Base-by-base conservation (phyloP, 2,329 filamentous ascomycete species). In the Akanthomyces dipterigenus region DNA sequence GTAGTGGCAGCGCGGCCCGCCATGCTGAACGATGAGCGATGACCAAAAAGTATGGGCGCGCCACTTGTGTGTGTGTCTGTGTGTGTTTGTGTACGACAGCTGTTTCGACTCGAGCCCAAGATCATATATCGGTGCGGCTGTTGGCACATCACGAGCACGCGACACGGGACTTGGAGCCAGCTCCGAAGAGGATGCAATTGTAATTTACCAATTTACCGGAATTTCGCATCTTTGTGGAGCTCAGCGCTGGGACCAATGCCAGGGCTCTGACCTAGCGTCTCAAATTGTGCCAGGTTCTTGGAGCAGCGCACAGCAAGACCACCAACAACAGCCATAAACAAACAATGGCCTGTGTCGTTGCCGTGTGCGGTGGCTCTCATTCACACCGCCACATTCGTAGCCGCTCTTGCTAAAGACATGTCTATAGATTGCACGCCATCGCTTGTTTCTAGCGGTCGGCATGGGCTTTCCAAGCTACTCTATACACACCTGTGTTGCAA, bases 261-360 rank as follows among this genome's bases (percentile, higher is more conserved):
- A 59, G 55, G 55, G 55, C 46, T 59, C 36, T 59, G 36, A 59
- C 55, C 55, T 59, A 59, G 55, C 55, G 55, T 51, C 55, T 59
- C 55, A 59, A 40, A 50, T 38, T 31, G 22, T 16, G 24, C 55
- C 55, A 24, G 55, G 55, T 59, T 48, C 55, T 24, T 45, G 54
- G 26, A n/a, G 18, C 55, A 49, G 43, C 55, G 14, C 42, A 34
- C 43, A 51, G 46, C 36, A 22, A 43, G 42, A 11, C 26, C 14
- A n/a, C 28, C 11, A 16, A 38, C 55, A 50, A 59, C 53, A 43
- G 45, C 38, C 43, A 43, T 31, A 59, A 59, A 59, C 46, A 59
- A 59, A 59, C 55, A 59, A 59, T 59, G 55, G 24, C 36, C 46
- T 26, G 11, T 59, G 18, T 42, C 34, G 34, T 43, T 43, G 22